Evolutionary conservation across 1,284 basidiomycete genomes (phyloP).

Genomic region (Heterobasidion parviporum): DNA sequence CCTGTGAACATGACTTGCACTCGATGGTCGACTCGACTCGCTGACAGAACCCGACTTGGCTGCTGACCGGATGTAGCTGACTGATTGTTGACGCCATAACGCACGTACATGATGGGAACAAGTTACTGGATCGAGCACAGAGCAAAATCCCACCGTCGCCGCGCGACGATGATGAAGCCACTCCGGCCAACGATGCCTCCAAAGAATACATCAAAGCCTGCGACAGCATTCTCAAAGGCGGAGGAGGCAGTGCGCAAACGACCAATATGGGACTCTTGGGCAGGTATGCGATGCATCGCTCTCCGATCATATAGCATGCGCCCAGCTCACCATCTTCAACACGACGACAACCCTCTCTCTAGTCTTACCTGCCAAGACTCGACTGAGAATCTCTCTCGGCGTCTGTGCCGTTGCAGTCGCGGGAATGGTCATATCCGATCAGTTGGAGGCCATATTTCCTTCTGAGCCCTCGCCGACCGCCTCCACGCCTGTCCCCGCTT

Average conservation of each 20-base stretch:
- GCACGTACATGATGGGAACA: not conserved
- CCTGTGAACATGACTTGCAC: conserved; percentile 53
- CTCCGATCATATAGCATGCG: not conserved
- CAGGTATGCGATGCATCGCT: conserved; percentile 16
- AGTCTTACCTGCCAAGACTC: conserved; percentile 55
- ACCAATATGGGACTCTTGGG: conserved; percentile 26
- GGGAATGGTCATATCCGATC: conserved; percentile 48
- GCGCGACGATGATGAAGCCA: not conserved
- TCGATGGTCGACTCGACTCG: not conserved
- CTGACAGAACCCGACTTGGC: too few species aligned
- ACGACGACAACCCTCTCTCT: not conserved
- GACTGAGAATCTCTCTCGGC: conserved; percentile 49
- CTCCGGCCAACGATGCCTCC: not conserved
- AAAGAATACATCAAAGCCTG: not conserved
- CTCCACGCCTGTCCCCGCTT: not conserved
- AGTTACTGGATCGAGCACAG: not conserved
- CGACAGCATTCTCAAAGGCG: not conserved
- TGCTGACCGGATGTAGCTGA: not conserved
- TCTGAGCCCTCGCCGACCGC: not conserved
- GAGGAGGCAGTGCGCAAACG: conserved; percentile 13
- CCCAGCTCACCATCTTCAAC: not conserved
- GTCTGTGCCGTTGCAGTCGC: conserved; percentile 41
- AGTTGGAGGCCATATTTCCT: conserved; percentile 37
- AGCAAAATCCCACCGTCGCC: not conserved
- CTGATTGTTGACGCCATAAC: not conserved